Percentiles rank a stretch among this genome's conserved stretches.
Evolutionary conservation across 257 asterid species (phyloP).

Genomic region (Ilex asprella): DNA sequence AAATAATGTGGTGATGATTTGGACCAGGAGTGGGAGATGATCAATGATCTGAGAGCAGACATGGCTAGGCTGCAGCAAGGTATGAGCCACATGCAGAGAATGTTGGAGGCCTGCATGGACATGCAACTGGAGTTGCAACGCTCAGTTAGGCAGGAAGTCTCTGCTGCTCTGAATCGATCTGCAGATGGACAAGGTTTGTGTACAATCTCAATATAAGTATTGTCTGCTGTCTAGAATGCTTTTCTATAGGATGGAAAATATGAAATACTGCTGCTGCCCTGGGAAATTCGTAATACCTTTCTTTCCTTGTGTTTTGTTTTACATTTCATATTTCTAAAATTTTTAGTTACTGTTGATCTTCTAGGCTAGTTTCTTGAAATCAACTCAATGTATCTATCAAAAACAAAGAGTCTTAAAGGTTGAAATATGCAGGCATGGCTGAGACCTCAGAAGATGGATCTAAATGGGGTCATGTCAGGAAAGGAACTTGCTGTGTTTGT

Average conservation of each 20-base stretch:
- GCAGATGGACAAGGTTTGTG: neutral
- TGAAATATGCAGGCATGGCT: constrained; percentile 37
- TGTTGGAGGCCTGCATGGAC: constrained; percentile 4
- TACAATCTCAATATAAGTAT: neutral
- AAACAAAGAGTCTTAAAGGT: too few species aligned
- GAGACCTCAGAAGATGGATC: constrained; percentile 79
- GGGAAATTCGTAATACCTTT: too few species aligned
- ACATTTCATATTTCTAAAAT: too few species aligned
- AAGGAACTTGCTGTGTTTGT: constrained; percentile 96
- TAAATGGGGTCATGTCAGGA: constrained; percentile 74
- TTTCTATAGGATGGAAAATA: too few species aligned
- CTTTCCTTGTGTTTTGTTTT: too few species aligned
- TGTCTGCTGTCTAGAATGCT: neutral
- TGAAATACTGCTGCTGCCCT: too few species aligned
- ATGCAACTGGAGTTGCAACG: constrained; percentile 6
- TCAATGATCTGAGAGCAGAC: constrained; percentile 5
- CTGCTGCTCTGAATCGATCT: constrained; percentile 5
- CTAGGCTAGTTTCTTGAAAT: too few species aligned
- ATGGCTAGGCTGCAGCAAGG: constrained; percentile 4
- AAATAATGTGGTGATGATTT: neutral
- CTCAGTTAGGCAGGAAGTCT: constrained; percentile 6
- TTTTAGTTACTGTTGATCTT: too few species aligned
- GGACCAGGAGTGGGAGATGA: constrained; percentile 5
- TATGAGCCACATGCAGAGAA: constrained; percentile 4
- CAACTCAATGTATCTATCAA: too few species aligned